These are phyloP conservation scores for Cinchona pubescens DNA, from an alignment of 257 asterid species.

Conservation along the genomic window DNA sequence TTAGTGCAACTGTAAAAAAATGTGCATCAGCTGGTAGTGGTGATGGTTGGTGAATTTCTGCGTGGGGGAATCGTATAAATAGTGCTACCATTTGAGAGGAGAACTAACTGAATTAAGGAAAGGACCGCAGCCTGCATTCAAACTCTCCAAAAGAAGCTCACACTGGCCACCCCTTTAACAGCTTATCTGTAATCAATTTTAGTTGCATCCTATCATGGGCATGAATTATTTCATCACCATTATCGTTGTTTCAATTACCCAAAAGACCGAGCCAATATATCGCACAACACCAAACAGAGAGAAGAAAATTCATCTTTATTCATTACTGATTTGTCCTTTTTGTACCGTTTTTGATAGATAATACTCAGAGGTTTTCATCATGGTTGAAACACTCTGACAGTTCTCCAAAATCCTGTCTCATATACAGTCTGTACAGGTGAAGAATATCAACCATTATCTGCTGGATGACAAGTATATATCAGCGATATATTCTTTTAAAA, in stretches of 20 bases:
- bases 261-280: background rate
- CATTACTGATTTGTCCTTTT: background rate
- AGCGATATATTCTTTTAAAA: constrained; percentile 11
- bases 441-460: constrained; percentile 31
- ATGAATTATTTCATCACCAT: background rate
- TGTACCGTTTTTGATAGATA: background rate
- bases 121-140: background rate
- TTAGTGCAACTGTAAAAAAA: background rate
- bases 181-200: background rate
- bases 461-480: constrained; percentile 17
- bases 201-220: background rate
- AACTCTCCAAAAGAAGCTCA: background rate
- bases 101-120: background rate
- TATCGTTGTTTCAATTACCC: background rate
- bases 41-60: constrained; percentile 12
- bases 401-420: constrained; percentile 6
- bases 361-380: too few species aligned
- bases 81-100: background rate
- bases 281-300: background rate
- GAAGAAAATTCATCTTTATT: constrained; percentile 1
- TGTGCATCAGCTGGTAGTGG: constrained; percentile 14
- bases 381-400: constrained; percentile 4
- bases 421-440: constrained; percentile 53
- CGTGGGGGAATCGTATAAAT: background rate
- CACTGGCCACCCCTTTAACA: background rate